Evolutionary conservation across 805 yeast genomes (phyloP).

Genomic region (Diddensiella caesifluorescens): DNA sequence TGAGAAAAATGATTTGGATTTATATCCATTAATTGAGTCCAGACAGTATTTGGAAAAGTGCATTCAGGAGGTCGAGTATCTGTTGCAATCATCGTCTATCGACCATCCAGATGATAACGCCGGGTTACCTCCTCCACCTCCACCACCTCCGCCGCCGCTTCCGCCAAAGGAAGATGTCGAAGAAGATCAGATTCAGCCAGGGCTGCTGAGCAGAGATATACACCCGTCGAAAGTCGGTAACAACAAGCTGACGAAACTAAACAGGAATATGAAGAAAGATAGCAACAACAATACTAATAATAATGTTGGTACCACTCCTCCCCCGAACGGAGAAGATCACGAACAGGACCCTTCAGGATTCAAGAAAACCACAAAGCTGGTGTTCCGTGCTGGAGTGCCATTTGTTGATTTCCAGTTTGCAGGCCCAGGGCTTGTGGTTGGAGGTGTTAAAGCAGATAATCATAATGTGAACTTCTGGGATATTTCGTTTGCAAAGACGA

Average conservation of each 20-base stretch:
- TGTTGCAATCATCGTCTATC: constrained; percentile 26
- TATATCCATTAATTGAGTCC: constrained; percentile 25
- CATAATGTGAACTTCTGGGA: too few species aligned
- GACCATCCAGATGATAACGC: constrained; percentile 14
- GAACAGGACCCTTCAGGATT: too few species aligned
- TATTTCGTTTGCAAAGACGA: too few species aligned
- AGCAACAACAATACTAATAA: too few species aligned
- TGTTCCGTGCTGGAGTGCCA: too few species aligned
- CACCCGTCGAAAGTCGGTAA: constrained; percentile 9
- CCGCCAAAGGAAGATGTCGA: not conserved
- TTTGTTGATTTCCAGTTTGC: too few species aligned
- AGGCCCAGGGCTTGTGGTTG: too few species aligned
- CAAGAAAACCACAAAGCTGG: too few species aligned
- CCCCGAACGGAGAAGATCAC: too few species aligned
- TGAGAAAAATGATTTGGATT: constrained; percentile 18
- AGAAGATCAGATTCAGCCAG: constrained; percentile 9
- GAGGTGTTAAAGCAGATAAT: too few species aligned
- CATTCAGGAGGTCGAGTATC: constrained; percentile 33
- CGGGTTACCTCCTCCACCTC: not conserved
- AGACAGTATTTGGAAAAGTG: constrained; percentile 32
- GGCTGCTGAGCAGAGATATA: constrained; percentile 9
- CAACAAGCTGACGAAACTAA: not conserved
- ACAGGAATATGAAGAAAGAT: not conserved
- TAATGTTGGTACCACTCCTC: too few species aligned
- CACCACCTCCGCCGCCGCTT: constrained; percentile 3